Evolutionary conservation across 1,284 basidiomycete species (phyloP).

Genomic region (Cryptococcus sp.): DNA sequence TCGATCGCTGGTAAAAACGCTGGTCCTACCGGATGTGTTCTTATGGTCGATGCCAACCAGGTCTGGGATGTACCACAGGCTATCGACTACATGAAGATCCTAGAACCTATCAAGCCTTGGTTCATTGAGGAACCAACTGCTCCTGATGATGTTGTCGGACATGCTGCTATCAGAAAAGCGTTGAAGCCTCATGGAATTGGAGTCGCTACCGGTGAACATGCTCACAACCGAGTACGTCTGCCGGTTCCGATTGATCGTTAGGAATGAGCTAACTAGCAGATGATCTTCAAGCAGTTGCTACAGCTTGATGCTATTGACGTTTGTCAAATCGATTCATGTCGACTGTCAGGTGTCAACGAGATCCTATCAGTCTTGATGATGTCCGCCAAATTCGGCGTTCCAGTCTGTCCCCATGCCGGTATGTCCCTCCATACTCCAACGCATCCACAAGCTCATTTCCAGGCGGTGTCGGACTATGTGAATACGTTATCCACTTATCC

Average conservation of each 20-base stretch:
- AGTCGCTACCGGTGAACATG: conserved; percentile 94
- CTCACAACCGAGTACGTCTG: conserved; percentile 67
- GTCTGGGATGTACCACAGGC: conserved; percentile 94
- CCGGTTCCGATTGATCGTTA: no score
- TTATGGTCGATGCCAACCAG: conserved; percentile 96
- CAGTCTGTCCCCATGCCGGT: conserved; percentile 87
- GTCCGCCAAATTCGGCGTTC: conserved; percentile 79
- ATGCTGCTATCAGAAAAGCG: conserved; percentile 53
- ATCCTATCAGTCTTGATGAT: conserved; percentile 88
- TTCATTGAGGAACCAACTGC: conserved; percentile 96
- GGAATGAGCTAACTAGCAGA: conserved; percentile 40
- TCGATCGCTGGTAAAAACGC: conserved; percentile 82
- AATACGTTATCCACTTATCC: conserved; percentile 65
- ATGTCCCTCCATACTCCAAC: conserved; percentile 33
- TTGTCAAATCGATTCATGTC: conserved; percentile 92
- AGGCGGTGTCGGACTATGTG: conserved; percentile 77
- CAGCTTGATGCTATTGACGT: conserved; percentile 92
- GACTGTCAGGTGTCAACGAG: conserved; percentile 88
- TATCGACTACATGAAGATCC: conserved; percentile 79
- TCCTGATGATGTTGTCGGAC: conserved; percentile 70
- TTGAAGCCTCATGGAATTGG: conserved; percentile 80
- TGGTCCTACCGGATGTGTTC: conserved; percentile 83
- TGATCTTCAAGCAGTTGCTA: conserved; percentile 95
- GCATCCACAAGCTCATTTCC: background rate
- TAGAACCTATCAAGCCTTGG: conserved; percentile 87